Conservation (phyloP, 2,329 filamentous ascomycete genomes). For the Diaporthe sp. region DNA sequence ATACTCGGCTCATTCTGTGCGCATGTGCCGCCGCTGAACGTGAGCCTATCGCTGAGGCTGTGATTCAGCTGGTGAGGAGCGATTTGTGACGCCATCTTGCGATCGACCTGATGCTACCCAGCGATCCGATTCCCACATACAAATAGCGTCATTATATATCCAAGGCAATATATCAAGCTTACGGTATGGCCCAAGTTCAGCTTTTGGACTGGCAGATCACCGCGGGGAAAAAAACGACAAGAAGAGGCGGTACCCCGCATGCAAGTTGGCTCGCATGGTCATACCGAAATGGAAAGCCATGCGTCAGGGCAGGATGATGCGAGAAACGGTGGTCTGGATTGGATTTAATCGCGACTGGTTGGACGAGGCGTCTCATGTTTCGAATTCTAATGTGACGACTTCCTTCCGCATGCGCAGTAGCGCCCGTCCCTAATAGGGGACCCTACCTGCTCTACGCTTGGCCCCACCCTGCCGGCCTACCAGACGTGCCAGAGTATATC, state of each 20-base stretch:
- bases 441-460: neutral
- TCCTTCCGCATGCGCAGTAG: constrained; percentile 22
- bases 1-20: neutral
- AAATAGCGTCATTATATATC: neutral
- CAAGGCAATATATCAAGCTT: constrained; percentile 11
- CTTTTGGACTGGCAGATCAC: neutral
- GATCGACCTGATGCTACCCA: neutral
- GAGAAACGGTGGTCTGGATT: neutral
- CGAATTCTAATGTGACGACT: constrained; percentile 18
- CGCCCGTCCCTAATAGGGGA: neutral
- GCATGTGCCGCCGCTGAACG: neutral
- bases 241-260: constrained; percentile 28
- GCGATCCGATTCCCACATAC: neutral
- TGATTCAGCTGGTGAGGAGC: neutral
- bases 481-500: constrained; percentile 6
- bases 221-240: neutral
- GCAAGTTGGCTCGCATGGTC: constrained; percentile 16
- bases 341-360: constrained; percentile 19
- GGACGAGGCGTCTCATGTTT: constrained; percentile 33
- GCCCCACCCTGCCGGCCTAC: neutral
- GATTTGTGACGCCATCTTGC: neutral
- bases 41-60: neutral
- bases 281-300: constrained; percentile 33
- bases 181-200: neutral
- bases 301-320: constrained; percentile 21